These are phyloP conservation scores for Neurospora sp. DNA, from an alignment of 495 filamentous ascomycete genomes.

Conservation along the genomic window DNA sequence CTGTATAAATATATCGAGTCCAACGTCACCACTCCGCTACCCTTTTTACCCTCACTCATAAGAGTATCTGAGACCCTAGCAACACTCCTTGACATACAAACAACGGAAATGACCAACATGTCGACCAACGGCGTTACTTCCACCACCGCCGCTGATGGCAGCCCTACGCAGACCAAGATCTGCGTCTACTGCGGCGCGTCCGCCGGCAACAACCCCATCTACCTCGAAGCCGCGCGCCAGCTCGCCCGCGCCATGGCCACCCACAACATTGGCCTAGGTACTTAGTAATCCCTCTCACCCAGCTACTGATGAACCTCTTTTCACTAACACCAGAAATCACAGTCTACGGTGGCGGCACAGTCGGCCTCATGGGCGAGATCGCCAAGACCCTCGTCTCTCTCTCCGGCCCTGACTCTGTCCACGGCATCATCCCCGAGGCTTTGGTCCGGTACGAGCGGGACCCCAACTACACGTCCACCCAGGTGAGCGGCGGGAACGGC, in stretches of 20 bases:
- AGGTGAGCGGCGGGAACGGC: slow-evolving; percentile 17
- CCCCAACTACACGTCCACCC: slow-evolving; percentile 32
- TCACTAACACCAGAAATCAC: background rate
- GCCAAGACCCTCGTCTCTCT: slow-evolving; percentile 79
- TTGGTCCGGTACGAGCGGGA: slow-evolving; percentile 74
- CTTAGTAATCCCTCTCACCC: background rate
- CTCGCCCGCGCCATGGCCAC: slow-evolving; percentile 66
- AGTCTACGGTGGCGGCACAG: slow-evolving; percentile 92
- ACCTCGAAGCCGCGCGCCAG: slow-evolving; percentile 66
- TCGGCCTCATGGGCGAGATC: slow-evolving; percentile 89
- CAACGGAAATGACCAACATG: slow-evolving; percentile 19
- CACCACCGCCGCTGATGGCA: slow-evolving; percentile 15
- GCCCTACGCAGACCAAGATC: slow-evolving; percentile 41
- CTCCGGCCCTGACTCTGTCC: slow-evolving; percentile 71
- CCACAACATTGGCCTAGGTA: slow-evolving; percentile 59
- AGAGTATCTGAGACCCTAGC: background rate
- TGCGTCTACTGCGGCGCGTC: slow-evolving; percentile 78
- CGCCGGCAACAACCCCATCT: slow-evolving; percentile 54
- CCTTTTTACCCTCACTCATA: background rate
- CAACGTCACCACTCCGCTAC: background rate
- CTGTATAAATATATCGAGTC: background rate
- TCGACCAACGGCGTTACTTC: slow-evolving; percentile 32
- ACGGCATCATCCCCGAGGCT: slow-evolving; percentile 84
- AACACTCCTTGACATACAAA: background rate
- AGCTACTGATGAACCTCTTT: background rate